Percentiles rank a stretch among this genome's conserved stretches.
Conservation (phyloP, 768 basidiomycete species). For the Lentinus brumalis region DNA sequence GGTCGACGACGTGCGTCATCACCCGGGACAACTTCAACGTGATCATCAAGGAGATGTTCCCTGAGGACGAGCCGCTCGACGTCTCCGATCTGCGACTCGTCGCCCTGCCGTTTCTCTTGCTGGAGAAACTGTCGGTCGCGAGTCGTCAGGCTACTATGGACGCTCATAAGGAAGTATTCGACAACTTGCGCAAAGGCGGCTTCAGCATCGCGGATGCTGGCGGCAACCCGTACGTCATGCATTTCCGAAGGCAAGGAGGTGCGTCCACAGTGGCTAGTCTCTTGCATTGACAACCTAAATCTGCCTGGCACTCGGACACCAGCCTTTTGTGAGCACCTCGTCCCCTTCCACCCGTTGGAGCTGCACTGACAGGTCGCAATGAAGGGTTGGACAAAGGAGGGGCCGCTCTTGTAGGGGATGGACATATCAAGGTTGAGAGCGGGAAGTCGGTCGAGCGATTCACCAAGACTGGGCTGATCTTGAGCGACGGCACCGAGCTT, state of each 20-base stretch:
- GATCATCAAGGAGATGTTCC: constrained; percentile 4
- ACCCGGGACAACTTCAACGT: constrained; percentile 11
- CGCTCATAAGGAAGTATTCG: constrained; percentile 37
- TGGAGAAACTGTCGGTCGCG: not conserved
- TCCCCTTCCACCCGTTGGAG: not conserved
- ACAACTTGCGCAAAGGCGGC: constrained; percentile 38
- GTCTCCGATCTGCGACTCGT: constrained; percentile 39
- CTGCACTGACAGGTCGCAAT: not conserved
- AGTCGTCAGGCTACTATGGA: constrained; percentile 7
- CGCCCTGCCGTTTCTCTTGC: constrained; percentile 30
- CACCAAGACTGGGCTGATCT: constrained; percentile 25
- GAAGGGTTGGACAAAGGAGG: constrained; percentile 35
- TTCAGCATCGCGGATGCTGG: constrained; percentile 42
- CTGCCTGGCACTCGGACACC: not conserved
- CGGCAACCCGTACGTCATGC: constrained; percentile 32
- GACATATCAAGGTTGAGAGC: constrained; percentile 53
- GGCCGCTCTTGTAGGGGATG: constrained; percentile 46
- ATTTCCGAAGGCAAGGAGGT: constrained; percentile 37
- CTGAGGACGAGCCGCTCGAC: constrained; percentile 36
- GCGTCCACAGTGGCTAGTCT: not conserved
- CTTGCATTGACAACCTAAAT: not conserved
- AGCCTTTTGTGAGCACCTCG: constrained; percentile 8
- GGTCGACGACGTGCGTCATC: constrained; percentile 39
- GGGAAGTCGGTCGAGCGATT: constrained; percentile 34
- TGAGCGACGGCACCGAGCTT: constrained; percentile 28